phyloP scores from a whole-genome alignment of 2,329 filamentous ascomycete genomes.

The Fusarium odoratissimum region DNA sequence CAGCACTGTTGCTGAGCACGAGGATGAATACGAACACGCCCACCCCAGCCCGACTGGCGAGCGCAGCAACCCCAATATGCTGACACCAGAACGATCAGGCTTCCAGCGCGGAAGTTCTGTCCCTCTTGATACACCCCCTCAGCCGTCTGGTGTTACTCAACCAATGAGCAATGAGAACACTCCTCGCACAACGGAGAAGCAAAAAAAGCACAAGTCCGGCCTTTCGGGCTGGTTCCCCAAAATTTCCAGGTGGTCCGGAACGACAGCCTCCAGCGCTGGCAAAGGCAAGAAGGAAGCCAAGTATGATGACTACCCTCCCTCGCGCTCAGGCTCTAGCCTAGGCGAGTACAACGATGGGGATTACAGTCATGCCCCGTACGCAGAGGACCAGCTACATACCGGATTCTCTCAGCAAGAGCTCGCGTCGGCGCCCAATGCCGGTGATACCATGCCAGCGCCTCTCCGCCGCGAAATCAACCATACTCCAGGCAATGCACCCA shows the following conservation, averaged over 20 bases:
- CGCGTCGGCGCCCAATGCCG: constrained; percentile 25
- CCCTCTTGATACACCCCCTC: constrained; percentile 69
- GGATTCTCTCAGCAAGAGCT: constrained; percentile 66
- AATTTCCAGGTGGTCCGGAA: constrained; percentile 97
- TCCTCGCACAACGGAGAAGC: constrained; percentile 75
- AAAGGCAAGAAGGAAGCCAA: constrained; percentile 70
- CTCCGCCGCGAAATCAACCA: constrained; percentile 62
- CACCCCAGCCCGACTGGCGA: constrained; percentile 55
- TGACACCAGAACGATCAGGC: constrained; percentile 69
- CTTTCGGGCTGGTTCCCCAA: constrained; percentile 87
- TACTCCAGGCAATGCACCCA: constrained; percentile 76
- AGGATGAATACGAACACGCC: constrained; percentile 77
- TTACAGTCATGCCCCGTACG: constrained; percentile 65
- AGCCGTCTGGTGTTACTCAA: constrained; percentile 53
- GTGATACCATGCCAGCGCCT: constrained; percentile 42
- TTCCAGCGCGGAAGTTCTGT: constrained; percentile 63
- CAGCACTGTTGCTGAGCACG: constrained; percentile 87
- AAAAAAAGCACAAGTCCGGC: constrained; percentile 89
- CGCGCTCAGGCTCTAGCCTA: constrained; percentile 81
- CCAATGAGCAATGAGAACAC: constrained; percentile 81
- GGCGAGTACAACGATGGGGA: constrained; percentile 72
- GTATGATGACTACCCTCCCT: constrained; percentile 71
- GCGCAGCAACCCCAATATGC: constrained; percentile 61
- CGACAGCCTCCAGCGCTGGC: constrained; percentile 87
- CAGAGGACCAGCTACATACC: constrained; percentile 69